Evolutionary conservation across 1,284 basidiomycete genomes (phyloP).

Genomic region (Kalmanozyma brasiliensis): DNA sequence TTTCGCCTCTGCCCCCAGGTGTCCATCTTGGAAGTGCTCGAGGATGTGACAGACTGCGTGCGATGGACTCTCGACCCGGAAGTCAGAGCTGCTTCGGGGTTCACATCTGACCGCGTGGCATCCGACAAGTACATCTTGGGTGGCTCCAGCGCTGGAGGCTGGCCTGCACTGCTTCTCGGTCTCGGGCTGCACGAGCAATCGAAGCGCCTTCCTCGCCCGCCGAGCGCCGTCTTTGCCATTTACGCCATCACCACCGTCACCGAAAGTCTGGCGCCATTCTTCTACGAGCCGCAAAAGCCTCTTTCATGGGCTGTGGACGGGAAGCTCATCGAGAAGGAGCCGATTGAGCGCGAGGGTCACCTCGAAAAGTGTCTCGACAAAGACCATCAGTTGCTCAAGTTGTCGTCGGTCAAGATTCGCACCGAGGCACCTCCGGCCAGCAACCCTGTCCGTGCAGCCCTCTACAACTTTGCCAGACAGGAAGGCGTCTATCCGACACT

Average conservation of each 20-base stretch:
- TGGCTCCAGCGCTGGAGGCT: conserved; percentile 53
- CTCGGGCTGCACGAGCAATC: conserved; percentile 30
- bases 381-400: conserved; percentile 18
- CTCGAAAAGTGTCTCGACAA: conserved; percentile 30
- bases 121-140: conserved; percentile 44
- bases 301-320: conserved; percentile 46
- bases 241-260: conserved; percentile 55
- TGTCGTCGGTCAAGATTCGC: conserved; percentile 18
- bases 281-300: conserved; percentile 43
- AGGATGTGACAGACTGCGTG: conserved; percentile 47
- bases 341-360: conserved; percentile 27
- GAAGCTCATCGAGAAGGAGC: conserved; percentile 27
- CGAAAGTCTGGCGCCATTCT: conserved; percentile 33
- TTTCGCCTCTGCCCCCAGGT: conserved; percentile 56
- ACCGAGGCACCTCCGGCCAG: conserved; percentile 42
- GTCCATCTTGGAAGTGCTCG: conserved; percentile 39
- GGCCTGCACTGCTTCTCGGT: conserved; percentile 51
- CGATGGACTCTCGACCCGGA: conserved; percentile 31
- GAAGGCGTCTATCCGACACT: conserved; percentile 47
- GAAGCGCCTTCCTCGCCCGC: conserved; percentile 20
- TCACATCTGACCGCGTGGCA: conserved; percentile 19
- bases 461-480: conserved; percentile 55
- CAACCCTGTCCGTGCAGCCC: conserved; percentile 39
- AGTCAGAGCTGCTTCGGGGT: conserved; percentile 25
- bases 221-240: conserved; percentile 48